A percentile compares a stretch with the other conserved stretches of the same genome.
Evolutionary conservation across 148 eudicot genomes (phyloP).

Genomic region (Vaccinium vitisidaea): DNA sequence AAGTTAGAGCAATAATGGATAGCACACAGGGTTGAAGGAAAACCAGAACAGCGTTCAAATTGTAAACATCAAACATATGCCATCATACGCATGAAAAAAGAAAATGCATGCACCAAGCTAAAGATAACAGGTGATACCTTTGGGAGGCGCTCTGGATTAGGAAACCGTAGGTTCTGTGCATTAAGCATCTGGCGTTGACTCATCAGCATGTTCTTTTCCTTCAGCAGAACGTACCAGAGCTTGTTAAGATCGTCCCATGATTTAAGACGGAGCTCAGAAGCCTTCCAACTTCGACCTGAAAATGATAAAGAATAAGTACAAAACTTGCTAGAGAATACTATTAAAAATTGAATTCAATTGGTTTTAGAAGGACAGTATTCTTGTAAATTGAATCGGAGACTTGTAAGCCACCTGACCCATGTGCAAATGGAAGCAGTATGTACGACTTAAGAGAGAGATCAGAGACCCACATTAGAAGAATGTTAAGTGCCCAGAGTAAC

Average conservation of each 20-base stretch:
- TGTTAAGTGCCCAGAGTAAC: background rate
- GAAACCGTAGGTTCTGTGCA: slow-evolving; percentile 76
- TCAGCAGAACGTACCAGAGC: slow-evolving; percentile 86
- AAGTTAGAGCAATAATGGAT: background rate
- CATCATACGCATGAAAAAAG: background rate
- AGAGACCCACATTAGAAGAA: background rate
- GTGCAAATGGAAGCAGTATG: background rate
- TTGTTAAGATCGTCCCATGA: slow-evolving; percentile 93
- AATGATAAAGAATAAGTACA: slow-evolving; percentile 5
- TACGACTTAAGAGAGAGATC: background rate
- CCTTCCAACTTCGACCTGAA: slow-evolving; percentile 90
- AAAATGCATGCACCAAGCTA: background rate
- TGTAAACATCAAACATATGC: background rate
- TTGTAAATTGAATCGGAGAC: background rate
- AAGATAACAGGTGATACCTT: slow-evolving; percentile 41
- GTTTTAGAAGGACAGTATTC: background rate
- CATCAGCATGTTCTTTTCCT: slow-evolving; percentile 95
- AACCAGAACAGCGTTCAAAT: background rate
- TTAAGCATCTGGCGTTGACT: slow-evolving; percentile 90
- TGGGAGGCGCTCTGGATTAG: slow-evolving; percentile 86
- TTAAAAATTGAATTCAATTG: background rate
- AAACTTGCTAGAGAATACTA: background rate
- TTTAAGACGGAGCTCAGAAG: slow-evolving; percentile 83
- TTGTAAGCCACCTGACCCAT: background rate
- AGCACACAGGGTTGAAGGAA: background rate